A percentile compares a stretch with the other conserved stretches of the same genome.
Evolutionary conservation across 768 basidiomycete species (phyloP).

Genomic region (Lactarius pseudohatsudake): DNA sequence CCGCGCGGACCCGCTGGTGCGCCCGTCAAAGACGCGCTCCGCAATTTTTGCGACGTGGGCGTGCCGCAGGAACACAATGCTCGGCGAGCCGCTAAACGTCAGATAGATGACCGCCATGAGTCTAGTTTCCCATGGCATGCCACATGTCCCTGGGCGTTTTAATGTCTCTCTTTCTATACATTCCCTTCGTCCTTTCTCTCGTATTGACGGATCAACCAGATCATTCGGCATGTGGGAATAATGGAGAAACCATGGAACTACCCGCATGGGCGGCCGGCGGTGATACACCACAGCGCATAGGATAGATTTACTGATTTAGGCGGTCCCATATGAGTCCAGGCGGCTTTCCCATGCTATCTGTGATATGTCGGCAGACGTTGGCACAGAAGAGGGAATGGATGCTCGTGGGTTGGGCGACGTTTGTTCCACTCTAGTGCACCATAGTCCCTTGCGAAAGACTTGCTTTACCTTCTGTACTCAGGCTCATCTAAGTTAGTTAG

Average conservation of each 20-base stretch:
- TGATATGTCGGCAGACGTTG: constrained; percentile 18
- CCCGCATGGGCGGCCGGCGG: constrained; percentile 39
- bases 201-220: constrained; percentile 23
- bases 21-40: constrained; percentile 87
- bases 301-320: too few relatives aligned
- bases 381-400: constrained; percentile 1
- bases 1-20: constrained; percentile 36
- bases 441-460: background rate
- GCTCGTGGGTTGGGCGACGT: constrained; percentile 13
- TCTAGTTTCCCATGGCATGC: background rate
- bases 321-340: too few relatives aligned
- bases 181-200: background rate
- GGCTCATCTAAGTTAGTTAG: too few relatives aligned
- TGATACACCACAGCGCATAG: background rate
- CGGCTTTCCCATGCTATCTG: constrained; percentile 7
- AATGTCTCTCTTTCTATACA: too few relatives aligned
- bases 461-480: too few relatives aligned
- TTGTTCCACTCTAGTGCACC: background rate
- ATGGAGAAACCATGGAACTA: constrained; percentile 40
- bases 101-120: constrained; percentile 73
- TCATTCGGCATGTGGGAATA: constrained; percentile 37
- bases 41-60: constrained; percentile 54
- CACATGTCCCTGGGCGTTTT: background rate
- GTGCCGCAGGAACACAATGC: constrained; percentile 91
- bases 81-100: constrained; percentile 78